Base-by-base conservation (phyloP, 345 rosid species). In the Eucalyptus polybractea region DNA sequence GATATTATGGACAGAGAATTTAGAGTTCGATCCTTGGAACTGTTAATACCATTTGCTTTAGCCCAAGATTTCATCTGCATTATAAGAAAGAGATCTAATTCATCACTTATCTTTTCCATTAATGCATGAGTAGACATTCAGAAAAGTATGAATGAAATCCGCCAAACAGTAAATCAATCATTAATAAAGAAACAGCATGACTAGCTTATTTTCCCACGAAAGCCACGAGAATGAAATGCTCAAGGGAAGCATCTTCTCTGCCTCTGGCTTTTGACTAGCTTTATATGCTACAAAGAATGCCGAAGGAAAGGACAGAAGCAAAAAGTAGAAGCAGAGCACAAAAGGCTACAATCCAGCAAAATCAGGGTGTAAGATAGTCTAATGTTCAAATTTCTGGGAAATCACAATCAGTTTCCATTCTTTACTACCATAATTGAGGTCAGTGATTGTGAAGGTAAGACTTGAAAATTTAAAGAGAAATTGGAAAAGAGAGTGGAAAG, bases 11-110 rank as follows among this genome's bases (percentile, higher is more conserved):
- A 93, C 85, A 94, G 86, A 88, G 96, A 94, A 89, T 93, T 94
- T 89, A 94, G 80, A 42, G 96, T 94, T 65, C 89, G 90, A 15
- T 89, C 88, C 69, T 69, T 86, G 47, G 94, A 93, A 86, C 92
- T 94, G 90, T 94, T 94, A 85, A 94, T 91, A 47, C 87, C 91
- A 80, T 94, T 92, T 47, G 91, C 93, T 92, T 93, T 94, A 87
- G 95, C 95, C 95, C 96, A 94, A 90, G 85, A 88, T 90, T 93
- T 94, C 90, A 93, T 87, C 96, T 94, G 90, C 89, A 89, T 65
- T 50, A 80, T 49, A 27, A 87, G 80, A 80, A 45, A 37, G 19
- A 50, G 16, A 65, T 27, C 31, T 51, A 42, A 76, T 40, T 21
- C 45, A 40, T 21, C 85, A 76, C 67, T 53, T 42, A 12, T 12